phyloP scores from a whole-genome alignment of 2,329 filamentous ascomycete genomes.

The Calonectria hongkongensis region DNA sequence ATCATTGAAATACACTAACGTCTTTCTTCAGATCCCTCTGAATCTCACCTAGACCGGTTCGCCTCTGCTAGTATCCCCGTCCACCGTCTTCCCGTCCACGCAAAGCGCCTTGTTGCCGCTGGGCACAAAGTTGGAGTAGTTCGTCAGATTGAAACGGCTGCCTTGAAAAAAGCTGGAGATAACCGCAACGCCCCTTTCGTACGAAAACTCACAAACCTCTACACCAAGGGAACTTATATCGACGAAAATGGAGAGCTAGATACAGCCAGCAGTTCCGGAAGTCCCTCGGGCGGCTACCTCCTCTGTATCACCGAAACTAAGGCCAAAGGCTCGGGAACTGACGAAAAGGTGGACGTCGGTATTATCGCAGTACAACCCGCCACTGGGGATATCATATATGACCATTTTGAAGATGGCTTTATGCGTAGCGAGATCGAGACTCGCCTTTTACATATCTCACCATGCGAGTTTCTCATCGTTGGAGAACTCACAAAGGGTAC shows the following conservation, averaged over 20 bases:
- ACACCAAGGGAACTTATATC: conserved; percentile 98
- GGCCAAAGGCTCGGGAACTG: conserved; percentile 84
- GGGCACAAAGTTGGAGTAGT: conserved; percentile 98
- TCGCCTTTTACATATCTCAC: conserved; percentile 93
- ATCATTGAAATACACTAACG: conserved; percentile 14
- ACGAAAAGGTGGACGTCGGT: conserved; percentile 94
- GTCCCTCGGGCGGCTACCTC: conserved; percentile 86
- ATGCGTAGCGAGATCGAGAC: conserved; percentile 98
- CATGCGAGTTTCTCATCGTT: conserved; percentile 95
- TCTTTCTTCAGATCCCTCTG: conserved; percentile 79
- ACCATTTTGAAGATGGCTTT: conserved; percentile 97
- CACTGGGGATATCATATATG: conserved; percentile 96
- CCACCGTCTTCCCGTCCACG: conserved; percentile 92
- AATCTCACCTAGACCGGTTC: conserved; percentile 93
- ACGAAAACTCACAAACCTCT: conserved; percentile 94
- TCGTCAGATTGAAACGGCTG: conserved; percentile 94
- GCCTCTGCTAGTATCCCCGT: conserved; percentile 97
- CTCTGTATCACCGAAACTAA: conserved; percentile 94
- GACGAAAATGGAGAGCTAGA: conserved; percentile 92
- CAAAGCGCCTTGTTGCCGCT: conserved; percentile 92
- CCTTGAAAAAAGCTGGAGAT: conserved; percentile 94
- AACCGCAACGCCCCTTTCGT: conserved; percentile 95
- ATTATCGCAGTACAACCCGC: conserved; percentile 95
- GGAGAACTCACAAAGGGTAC: conserved; percentile 93
- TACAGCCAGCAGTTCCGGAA: conserved; percentile 63